Conservation (phyloP, 805 yeast genomes). For the Naumovozyma dairenensis region DNA sequence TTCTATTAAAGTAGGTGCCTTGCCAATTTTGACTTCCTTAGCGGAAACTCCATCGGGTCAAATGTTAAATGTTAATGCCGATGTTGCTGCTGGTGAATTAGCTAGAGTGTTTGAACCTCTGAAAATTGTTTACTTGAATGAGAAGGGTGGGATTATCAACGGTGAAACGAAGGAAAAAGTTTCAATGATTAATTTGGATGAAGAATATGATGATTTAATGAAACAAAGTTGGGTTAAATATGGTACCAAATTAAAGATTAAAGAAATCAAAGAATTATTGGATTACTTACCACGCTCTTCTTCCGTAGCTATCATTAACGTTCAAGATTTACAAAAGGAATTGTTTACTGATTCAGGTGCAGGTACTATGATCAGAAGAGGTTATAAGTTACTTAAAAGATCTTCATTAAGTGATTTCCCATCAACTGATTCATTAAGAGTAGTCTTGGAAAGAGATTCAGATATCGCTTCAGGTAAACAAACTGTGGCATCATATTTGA, state of each 20-base stretch:
- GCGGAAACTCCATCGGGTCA: slow-evolving; percentile 98
- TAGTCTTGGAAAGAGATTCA: slow-evolving; percentile 67
- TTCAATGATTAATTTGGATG: slow-evolving; percentile 85
- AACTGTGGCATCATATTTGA: slow-evolving; percentile 75
- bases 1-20: slow-evolving; percentile 88
- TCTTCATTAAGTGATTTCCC: slow-evolving; percentile 57
- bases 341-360: slow-evolving; percentile 98
- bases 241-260: slow-evolving; percentile 95
- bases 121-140: slow-evolving; percentile 91
- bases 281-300: slow-evolving; percentile 94
- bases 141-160: slow-evolving; percentile 93
- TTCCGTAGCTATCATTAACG: slow-evolving; percentile 94
- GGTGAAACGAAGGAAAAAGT: slow-evolving; percentile 88
- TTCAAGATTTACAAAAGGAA: slow-evolving; percentile 91
- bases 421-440: slow-evolving; percentile 66
- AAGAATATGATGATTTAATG: slow-evolving; percentile 84
- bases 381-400: slow-evolving; percentile 75
- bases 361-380: slow-evolving; percentile 96
- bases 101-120: slow-evolving; percentile 96
- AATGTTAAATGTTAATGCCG: slow-evolving; percentile 94
- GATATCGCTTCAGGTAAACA: slow-evolving; percentile 59
- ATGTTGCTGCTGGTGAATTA: slow-evolving; percentile 96
- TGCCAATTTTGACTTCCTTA: slow-evolving; percentile 90
- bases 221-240: slow-evolving; percentile 97
- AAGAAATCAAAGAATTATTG: slow-evolving; percentile 88